Evolutionary conservation across 225 moss, liverwort and hornwort genomes (phyloP).

Genomic region (Climacium dendroides): DNA sequence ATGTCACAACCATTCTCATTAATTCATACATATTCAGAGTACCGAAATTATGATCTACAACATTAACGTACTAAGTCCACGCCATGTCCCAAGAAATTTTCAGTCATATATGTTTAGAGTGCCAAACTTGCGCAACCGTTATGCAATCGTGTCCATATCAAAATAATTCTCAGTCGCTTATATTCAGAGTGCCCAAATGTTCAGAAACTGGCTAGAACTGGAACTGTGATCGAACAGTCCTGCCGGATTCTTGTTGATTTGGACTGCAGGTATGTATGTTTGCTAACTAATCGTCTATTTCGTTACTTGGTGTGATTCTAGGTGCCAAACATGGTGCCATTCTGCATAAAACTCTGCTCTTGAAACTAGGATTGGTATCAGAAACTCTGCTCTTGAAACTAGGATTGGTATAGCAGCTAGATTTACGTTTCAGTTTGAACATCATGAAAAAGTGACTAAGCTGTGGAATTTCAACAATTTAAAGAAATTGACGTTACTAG

Average conservation of each 20-base stretch:
- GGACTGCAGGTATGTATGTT: not conserved
- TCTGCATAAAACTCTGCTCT: not conserved
- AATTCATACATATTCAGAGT: not conserved
- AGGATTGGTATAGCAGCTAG: not conserved
- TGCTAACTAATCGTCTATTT: not conserved
- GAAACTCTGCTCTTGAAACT: not conserved
- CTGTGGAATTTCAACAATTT: not conserved
- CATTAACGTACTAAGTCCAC: not conserved
- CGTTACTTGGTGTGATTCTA: not conserved
- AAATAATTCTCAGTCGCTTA: not conserved
- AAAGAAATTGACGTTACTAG: not conserved
- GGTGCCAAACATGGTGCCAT: not conserved
- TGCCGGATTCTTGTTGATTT: not conserved
- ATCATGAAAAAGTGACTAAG: not conserved
- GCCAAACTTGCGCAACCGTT: not conserved
- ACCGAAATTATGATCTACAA: not conserved
- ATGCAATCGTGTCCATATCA: not conserved
- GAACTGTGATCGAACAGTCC: not conserved
- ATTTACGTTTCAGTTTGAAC: not conserved
- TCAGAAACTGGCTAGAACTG: not conserved
- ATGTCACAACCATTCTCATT: not conserved
- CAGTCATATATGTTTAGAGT: not conserved
- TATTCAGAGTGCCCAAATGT: not conserved
- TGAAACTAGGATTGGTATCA: not conserved
- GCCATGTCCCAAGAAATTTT: not conserved